These are phyloP conservation scores for Neopestalotiopsis rosae DNA, from an alignment of 2,329 filamentous ascomycete species.

Conservation along the genomic window DNA sequence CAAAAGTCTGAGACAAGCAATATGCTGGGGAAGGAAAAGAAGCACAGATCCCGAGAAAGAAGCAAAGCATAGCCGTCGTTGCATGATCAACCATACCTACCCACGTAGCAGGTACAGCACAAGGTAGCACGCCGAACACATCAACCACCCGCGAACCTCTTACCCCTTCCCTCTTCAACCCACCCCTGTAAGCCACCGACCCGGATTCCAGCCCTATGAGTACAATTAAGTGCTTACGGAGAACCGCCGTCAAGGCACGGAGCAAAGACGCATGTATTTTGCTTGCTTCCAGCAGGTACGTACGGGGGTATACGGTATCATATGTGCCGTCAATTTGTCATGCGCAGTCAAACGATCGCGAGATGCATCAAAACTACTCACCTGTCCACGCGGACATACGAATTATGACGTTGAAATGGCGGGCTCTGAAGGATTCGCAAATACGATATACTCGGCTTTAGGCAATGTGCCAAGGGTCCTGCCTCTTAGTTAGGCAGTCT, in stretches of 20 bases:
- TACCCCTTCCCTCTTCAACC: no score
- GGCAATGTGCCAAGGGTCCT: not conserved
- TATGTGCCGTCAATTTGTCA: not conserved
- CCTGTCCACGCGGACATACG: not conserved
- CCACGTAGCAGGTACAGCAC: not conserved
- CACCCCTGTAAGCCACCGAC: conserved; percentile 6
- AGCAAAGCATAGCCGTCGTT: not conserved
- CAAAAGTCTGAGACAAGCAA: conserved; percentile 1
- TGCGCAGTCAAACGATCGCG: not conserved
- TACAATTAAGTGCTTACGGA: conserved; percentile 16
- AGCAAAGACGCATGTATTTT: conserved; percentile 7
- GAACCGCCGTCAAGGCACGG: not conserved
- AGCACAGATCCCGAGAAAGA: not conserved
- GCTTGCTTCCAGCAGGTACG: not conserved
- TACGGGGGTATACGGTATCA: not conserved
- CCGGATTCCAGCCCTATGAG: conserved; percentile 21
- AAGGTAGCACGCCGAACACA: not conserved
- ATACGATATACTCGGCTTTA: not conserved
- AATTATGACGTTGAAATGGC: not conserved
- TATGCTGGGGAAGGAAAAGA: not conserved
- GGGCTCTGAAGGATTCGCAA: not conserved
- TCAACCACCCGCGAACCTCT: not conserved
- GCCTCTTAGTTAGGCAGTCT: no score
- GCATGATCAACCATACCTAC: conserved; percentile 6
- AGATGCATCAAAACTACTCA: not conserved